These are phyloP conservation scores for Pseudogymnoascus verrucosus DNA, from an alignment of 2,329 filamentous ascomycete genomes.

Conservation along the genomic window DNA sequence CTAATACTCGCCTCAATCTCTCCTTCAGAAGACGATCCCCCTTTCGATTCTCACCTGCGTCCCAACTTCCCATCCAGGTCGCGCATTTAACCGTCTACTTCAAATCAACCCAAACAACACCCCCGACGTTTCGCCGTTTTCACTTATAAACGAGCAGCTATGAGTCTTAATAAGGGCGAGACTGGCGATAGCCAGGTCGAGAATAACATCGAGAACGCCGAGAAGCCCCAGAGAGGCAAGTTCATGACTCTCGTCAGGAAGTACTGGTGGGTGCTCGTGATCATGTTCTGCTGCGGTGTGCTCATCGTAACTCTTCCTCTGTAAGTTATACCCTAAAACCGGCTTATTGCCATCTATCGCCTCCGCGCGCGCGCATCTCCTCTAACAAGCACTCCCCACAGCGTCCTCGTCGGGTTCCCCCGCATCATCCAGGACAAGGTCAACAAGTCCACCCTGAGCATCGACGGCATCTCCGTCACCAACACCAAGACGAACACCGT, in stretches of 20 bases:
- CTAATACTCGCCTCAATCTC: not conserved
- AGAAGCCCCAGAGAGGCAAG: not conserved
- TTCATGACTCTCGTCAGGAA: not conserved
- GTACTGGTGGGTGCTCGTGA: not conserved
- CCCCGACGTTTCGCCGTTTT: not conserved
- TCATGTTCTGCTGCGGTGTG: not conserved
- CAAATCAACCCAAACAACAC: not conserved
- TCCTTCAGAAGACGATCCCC: not conserved
- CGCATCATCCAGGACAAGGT: slow-evolving; percentile 48
- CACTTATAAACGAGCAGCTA: not conserved
- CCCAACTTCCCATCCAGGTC: not conserved
- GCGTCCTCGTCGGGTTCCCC: slow-evolving; percentile 51
- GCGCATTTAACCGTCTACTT: not conserved
- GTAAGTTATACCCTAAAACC: not conserved
- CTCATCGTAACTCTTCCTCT: not conserved
- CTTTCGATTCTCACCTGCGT: not conserved
- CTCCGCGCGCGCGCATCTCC: not conserved
- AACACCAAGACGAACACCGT: slow-evolving; percentile 41
- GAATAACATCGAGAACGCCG: not conserved
- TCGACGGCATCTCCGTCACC: slow-evolving; percentile 42
- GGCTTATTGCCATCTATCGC: not conserved
- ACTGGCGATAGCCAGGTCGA: not conserved
- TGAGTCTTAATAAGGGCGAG: not conserved
- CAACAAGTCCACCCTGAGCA: slow-evolving; percentile 41
- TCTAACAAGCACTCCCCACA: slow-evolving; percentile 21